Evolutionary conservation across 2,329 filamentous ascomycete genomes (phyloP), one percentile per base, ranked within the genome.

Genomic region (Bipolaris bicolor): DNA sequence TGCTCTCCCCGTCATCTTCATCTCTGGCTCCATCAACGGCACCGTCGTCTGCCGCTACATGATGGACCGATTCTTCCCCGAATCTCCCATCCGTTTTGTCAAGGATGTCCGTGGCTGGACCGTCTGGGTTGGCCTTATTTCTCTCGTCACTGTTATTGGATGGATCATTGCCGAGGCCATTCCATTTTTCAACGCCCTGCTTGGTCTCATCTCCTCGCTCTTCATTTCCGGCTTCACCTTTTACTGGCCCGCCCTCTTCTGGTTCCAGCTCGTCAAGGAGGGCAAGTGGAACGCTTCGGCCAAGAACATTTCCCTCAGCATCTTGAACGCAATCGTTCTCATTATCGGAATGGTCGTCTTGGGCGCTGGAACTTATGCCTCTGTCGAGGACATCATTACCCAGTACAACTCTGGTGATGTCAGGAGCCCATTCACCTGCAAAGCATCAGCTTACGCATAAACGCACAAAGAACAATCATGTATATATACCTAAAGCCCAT

Each of bases 141-240:
- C 82, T 1, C 65, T 69, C 33, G 74, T 88, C 26, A 90, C 88
- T 81, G 67, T 86, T 24, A 64, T 90, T 6, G 87, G 87, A 3
- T 90, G 86, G 81, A 77, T 91, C 62, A 87, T 92, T 55, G 87
- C 89, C 7, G 84, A 88, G 70, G 86, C 86, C 0, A 89, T 91
- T 15, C 89, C 89, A 0, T 85, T 88, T 55, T 92, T 91, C 78
- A 86, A 86, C 71, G 83, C 86, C 48, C 79, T 92, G 3, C 79
- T 92, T n/a, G 86, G 85, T 33, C 76, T 91, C 37, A 84, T 90
- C 52, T 76, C 73, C 3, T 68, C 87, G 5, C 76, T 90, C 2
- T 90, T 90, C 64, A 86, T 85, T 36, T 86, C 82, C 43, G 90
- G 88, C 83, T 91, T 91, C 75, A 88, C 85, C 13, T 84, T 79